Conservation (phyloP, 2,329 filamentous ascomycete species). For the Epichloe sibirici region DNA sequence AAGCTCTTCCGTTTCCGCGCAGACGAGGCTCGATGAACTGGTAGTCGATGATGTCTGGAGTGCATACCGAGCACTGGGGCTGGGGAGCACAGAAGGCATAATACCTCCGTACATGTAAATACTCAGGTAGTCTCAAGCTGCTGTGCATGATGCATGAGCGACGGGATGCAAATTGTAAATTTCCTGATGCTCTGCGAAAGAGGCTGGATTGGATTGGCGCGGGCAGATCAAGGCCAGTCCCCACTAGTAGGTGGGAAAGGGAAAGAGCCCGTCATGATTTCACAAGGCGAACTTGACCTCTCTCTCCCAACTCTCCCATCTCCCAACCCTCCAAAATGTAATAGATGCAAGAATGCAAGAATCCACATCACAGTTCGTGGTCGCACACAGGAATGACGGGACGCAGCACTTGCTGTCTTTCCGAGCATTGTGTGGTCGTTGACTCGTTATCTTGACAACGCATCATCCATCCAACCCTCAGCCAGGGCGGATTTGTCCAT, state of each 20-base stretch:
- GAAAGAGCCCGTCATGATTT: neutral
- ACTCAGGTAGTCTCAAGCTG: too few relatives aligned
- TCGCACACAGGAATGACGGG: neutral
- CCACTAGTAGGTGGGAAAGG: neutral
- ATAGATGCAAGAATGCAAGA: too few relatives aligned
- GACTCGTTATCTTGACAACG: slow-evolving; percentile 35
- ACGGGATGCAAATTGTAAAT: too few relatives aligned
- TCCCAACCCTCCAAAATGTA: neutral
- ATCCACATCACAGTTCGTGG: neutral
- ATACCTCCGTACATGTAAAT: too few relatives aligned
- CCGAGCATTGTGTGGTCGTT: slow-evolving; percentile 20
- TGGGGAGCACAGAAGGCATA: neutral
- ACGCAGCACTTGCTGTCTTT: slow-evolving; percentile 4
- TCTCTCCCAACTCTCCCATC: too few relatives aligned
- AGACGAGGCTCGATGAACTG: neutral
- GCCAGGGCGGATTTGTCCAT: neutral
- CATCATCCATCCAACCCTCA: slow-evolving; percentile 24
- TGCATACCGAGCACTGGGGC: neutral
- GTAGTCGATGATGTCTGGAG: neutral
- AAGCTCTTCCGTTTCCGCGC: neutral
- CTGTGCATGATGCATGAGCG: too few relatives aligned
- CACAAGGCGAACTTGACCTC: neutral
- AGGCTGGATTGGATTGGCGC: neutral
- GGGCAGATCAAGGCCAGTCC: neutral
- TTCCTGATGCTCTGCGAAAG: neutral